Conservation (phyloP, 1,139 yeast genomes). For the Yamadazyma aaseri region DNA sequence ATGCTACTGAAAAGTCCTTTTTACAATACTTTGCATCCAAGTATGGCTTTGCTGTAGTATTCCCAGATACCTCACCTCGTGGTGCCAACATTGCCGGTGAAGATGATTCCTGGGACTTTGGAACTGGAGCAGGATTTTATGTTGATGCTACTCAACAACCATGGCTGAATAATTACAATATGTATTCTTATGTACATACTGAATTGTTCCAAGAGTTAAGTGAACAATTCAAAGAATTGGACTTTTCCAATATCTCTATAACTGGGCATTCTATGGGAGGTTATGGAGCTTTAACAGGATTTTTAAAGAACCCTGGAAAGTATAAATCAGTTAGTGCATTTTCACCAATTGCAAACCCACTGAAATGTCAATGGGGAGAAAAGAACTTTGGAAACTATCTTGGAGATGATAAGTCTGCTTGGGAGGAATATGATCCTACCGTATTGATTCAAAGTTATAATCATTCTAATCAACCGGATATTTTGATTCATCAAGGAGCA, state of each 20-base stretch:
- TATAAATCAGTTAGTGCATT: slow-evolving; percentile 88
- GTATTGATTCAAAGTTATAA: slow-evolving; percentile 58
- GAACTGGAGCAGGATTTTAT: slow-evolving; percentile 94
- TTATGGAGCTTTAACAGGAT: slow-evolving; percentile 83
- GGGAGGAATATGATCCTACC: slow-evolving; percentile 83
- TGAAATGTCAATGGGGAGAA: slow-evolving; percentile 74
- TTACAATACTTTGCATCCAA: slow-evolving; percentile 79
- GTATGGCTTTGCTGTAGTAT: slow-evolving; percentile 82
- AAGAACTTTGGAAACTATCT: slow-evolving; percentile 80
- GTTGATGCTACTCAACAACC: slow-evolving; percentile 77
- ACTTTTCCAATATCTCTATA: slow-evolving; percentile 61
- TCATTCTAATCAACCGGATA: slow-evolving; percentile 52
- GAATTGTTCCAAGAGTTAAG: slow-evolving; percentile 63
- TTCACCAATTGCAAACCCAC: slow-evolving; percentile 85
- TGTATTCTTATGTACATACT: slow-evolving; percentile 79
- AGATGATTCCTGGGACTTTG: slow-evolving; percentile 85
- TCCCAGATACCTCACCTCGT: slow-evolving; percentile 97
- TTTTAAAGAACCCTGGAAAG: slow-evolving; percentile 66
- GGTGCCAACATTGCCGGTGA: slow-evolving; percentile 85
- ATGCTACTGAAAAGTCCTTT: slow-evolving; percentile 92
- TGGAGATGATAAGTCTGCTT: slow-evolving; percentile 55
- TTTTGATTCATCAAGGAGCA: slow-evolving; percentile 82
- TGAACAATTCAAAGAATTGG: slow-evolving; percentile 48
- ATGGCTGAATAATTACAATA: slow-evolving; percentile 70
- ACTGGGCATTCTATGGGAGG: slow-evolving; percentile 99